Conservation (phyloP, 108 stramenopile genomes). For the Poteriospumella lacustris region DNA sequence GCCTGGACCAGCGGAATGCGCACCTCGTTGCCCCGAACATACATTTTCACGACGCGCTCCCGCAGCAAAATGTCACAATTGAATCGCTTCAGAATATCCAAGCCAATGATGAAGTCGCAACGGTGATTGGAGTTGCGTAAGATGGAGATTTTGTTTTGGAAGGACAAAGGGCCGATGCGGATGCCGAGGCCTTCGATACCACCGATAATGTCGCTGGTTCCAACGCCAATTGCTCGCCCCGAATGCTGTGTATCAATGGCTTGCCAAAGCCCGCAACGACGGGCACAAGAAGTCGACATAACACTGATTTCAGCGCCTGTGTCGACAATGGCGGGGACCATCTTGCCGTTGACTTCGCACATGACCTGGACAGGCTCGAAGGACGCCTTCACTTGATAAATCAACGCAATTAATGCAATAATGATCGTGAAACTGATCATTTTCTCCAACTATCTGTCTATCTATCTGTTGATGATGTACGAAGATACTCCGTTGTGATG, state of each 20-base stretch:
- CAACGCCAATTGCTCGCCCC: not conserved
- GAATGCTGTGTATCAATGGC: not conserved
- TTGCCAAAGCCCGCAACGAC: not conserved
- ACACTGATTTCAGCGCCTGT: conserved; percentile 12
- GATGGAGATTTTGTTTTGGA: not conserved
- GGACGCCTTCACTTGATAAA: too few relatives aligned
- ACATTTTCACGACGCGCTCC: not conserved
- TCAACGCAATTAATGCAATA: too few relatives aligned
- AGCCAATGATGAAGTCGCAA: not conserved
- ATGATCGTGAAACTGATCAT: too few relatives aligned
- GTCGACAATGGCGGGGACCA: conserved; percentile 1
- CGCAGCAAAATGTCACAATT: not conserved
- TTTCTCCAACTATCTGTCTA: too few relatives aligned
- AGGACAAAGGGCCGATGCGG: not conserved
- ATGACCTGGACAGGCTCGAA: not conserved
- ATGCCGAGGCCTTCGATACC: not conserved
- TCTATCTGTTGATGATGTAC: too few relatives aligned
- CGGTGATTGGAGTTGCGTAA: not conserved
- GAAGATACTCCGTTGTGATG: too few relatives aligned
- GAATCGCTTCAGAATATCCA: conserved; percentile 11
- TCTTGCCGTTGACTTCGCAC: not conserved
- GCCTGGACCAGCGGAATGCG: not conserved
- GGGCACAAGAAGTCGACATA: conserved; percentile 15
- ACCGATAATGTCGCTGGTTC: not conserved
- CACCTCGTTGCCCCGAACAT: not conserved